A percentile compares a stretch with the other conserved stretches of the same genome.
Evolutionary conservation across 169 alveolate species (phyloP).

Genomic region (Eimeria maxima): DNA sequence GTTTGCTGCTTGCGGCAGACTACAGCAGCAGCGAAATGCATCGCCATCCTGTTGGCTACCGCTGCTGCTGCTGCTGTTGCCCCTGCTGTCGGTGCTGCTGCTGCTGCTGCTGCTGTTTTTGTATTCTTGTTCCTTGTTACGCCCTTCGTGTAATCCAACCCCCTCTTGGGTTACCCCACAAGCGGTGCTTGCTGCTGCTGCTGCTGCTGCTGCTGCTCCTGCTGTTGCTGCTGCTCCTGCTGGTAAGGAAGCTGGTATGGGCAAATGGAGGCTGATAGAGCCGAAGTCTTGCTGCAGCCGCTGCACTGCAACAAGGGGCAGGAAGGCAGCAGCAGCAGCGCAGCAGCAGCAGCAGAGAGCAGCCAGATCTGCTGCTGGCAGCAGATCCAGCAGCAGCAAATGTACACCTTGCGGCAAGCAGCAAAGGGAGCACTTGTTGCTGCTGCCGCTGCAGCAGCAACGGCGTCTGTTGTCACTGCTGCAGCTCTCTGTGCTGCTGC

Average conservation of each 20-base stretch:
- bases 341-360: too few species aligned
- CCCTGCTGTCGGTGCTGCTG: not conserved
- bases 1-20: not conserved
- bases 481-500: not conserved
- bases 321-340: constrained; percentile 20
- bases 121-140: too few species aligned
- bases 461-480: not conserved
- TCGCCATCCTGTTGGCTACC: not conserved
- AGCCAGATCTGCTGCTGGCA: too few species aligned
- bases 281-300: not conserved
- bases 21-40: constrained; percentile 18
- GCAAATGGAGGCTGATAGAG: not conserved
- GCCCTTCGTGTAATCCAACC: too few species aligned
- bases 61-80: constrained; percentile 2
- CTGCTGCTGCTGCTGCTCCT: not conserved
- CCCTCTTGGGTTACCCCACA: too few species aligned
- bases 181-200: constrained; percentile 17
- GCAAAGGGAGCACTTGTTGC: too few species aligned
- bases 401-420: too few species aligned
- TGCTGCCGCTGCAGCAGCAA: not conserved
- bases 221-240: not conserved
- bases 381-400: too few species aligned
- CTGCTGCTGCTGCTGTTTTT: not conserved
- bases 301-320: not conserved
- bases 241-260: not conserved